Evolutionary conservation across 768 basidiomycete species (phyloP), one percentile per base, ranked within the genome.

Genomic region (Collybiopsis confluens): DNA sequence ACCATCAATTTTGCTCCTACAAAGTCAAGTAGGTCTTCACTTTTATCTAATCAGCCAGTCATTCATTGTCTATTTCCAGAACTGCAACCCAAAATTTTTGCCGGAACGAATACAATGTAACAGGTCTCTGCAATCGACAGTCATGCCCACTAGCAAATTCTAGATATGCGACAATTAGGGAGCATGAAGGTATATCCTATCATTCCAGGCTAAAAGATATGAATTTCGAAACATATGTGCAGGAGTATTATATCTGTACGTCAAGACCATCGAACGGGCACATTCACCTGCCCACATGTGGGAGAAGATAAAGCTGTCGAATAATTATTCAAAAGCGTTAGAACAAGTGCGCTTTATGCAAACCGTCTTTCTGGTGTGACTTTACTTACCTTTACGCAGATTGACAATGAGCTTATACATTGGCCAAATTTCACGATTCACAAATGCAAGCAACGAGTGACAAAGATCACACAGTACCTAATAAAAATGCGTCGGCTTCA

Each of bases 101-200:
- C 72, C 78, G 95, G 51, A 99, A 99, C 70, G 93, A 97, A 73
- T 98, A 97, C 77, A 99, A 99, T 69, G 88, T 98, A 24, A 95
- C 95, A 10, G 97, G 97, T 20, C 78, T 98, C 60, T 99, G 97
- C 71, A 92, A 83, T 65, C 77, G 95, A 53, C 92, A 95, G 64
- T 94, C 94, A 45, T 98, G 97, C 73, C 97, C 97, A 0, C 73
- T 99, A n/a, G 97, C 97, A 4, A 98, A 98, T 66, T 95, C 95
- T 20, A 77, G 92, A 57, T 98, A 98, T 69, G 96, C 97, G 6
- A 98, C 97, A n/a, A 94, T 99, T 3, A 78, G 97, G 58, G 97
- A 99, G 68, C 84, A 91, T 58, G 92, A 97, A 70, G 97, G 96
- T 89, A 54, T 38, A 70, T 51, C n/a, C 9, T 7, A 51, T 16